phyloP scores from a whole-genome alignment of 345 rosid genomes.

The Populus simonii region DNA sequence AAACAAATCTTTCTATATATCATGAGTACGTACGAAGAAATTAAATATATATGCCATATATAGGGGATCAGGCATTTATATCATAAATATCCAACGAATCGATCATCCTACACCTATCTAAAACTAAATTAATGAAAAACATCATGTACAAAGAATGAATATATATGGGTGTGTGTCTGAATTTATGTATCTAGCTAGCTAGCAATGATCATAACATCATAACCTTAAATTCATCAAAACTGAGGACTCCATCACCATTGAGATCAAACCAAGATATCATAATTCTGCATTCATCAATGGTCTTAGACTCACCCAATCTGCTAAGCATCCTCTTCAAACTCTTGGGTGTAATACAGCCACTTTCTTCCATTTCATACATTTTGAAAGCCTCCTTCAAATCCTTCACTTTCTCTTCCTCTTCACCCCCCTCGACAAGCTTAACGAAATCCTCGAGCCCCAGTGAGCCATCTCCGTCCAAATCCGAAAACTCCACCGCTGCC shows the following conservation, averaged over 20 bases:
- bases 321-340: conserved; percentile 34
- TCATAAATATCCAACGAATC: no score
- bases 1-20: no score
- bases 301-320: conserved; percentile 12
- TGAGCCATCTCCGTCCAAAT: conserved; percentile 26
- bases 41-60: no score
- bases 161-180: no score
- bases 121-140: no score
- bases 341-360: conserved; percentile 20
- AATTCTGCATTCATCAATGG: conserved; percentile 1
- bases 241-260: conserved; percentile 30
- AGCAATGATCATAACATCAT: conserved; percentile 14
- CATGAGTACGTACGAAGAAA: no score
- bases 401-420: conserved; percentile 22
- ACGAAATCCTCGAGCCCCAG: conserved; percentile 24
- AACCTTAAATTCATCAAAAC: conserved; percentile 31
- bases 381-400: conserved; percentile 26
- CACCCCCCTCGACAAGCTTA: conserved; percentile 20
- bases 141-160: no score
- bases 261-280: conserved; percentile 31
- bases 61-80: no score
- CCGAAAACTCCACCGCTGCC: conserved; percentile 14
- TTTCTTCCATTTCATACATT: conserved; percentile 28
- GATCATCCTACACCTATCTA: no score
- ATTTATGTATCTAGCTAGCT: no score